These are phyloP conservation scores for Chalciporus pseudorubinellus DNA, from an alignment of 768 basidiomycete genomes.

Conservation along the genomic window DNA sequence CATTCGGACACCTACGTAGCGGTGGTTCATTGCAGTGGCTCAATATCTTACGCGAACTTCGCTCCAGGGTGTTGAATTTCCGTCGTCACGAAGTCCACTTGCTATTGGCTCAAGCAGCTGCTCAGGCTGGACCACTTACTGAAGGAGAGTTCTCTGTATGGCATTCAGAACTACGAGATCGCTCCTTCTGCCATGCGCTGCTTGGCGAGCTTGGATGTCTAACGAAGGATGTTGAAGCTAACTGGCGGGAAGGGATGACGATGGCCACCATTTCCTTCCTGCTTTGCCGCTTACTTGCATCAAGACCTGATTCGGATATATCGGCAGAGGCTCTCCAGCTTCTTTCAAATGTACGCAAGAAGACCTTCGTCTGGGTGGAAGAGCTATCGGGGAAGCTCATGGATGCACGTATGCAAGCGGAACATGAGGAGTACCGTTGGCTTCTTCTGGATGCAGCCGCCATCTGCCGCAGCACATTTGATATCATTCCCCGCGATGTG, in stretches of 20 bases:
- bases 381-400: conserved; percentile 24
- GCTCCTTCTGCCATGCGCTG: conserved; percentile 32
- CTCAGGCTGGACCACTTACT: conserved; percentile 36
- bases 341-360: conserved; percentile 27
- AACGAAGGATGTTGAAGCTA: conserved; percentile 31
- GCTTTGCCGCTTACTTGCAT: conserved; percentile 32
- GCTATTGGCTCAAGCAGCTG: conserved; percentile 41
- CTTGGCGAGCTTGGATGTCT: conserved; percentile 33
- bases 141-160: conserved; percentile 26
- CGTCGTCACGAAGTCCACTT: conserved; percentile 36
- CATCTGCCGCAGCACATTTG: conserved; percentile 32
- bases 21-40: conserved; percentile 44
- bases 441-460: conserved; percentile 35
- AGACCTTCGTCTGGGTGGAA: conserved; percentile 32
- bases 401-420: not conserved
- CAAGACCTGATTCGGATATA: conserved; percentile 9
- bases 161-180: conserved; percentile 35
- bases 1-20: conserved; percentile 41
- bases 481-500: conserved; percentile 1
- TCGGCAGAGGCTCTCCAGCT: conserved; percentile 17
- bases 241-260: conserved; percentile 36
- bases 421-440: not conserved
- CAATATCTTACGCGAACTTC: conserved; percentile 43
- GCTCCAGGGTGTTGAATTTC: conserved; percentile 35
- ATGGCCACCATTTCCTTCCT: conserved; percentile 32